phyloP scores from a whole-genome alignment of 495 filamentous ascomycete genomes.

The Tuber umbilicatum region DNA sequence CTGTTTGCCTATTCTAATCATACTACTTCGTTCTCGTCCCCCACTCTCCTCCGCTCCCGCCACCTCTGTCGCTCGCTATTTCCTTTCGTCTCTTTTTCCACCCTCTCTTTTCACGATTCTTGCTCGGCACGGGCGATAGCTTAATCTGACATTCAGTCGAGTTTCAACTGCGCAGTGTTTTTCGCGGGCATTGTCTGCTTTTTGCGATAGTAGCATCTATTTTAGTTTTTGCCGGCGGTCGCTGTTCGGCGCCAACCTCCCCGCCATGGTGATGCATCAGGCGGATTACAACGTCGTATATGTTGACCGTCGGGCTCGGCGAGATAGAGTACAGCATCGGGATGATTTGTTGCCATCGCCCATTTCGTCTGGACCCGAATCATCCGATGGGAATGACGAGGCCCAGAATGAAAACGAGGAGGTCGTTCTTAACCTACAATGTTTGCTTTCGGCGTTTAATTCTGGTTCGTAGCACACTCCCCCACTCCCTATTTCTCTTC shows the following conservation, averaged over 20 bases:
- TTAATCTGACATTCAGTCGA: not conserved
- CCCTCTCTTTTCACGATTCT: not conserved
- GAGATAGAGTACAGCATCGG: conserved; percentile 49
- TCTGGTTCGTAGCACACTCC: conserved; percentile 48
- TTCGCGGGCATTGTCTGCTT: not conserved
- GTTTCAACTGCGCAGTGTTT: not conserved
- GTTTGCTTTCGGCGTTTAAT: conserved; percentile 50
- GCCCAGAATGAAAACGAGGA: conserved; percentile 49
- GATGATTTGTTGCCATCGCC: conserved; percentile 32
- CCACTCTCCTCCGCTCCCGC: not conserved
- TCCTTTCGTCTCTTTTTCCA: not conserved
- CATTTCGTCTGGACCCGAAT: conserved; percentile 27
- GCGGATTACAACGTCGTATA: conserved; percentile 67
- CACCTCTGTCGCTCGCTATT: not conserved
- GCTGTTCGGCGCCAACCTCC: conserved; percentile 21
- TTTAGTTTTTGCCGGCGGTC: conserved; percentile 22
- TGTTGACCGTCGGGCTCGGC: conserved; percentile 65
- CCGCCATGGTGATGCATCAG: conserved; percentile 29
- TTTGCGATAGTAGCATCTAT: not conserved
- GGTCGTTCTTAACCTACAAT: conserved; percentile 49
- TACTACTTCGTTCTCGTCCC: not conserved
- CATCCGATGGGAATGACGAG: conserved; percentile 27
- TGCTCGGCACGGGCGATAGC: not conserved
- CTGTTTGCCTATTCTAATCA: not conserved
- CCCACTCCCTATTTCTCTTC: not conserved